Percentiles rank a stretch among this genome's conserved stretches.
Conservation (phyloP, 2,329 filamentous ascomycete species). For the Sclerotinia borealis region DNA sequence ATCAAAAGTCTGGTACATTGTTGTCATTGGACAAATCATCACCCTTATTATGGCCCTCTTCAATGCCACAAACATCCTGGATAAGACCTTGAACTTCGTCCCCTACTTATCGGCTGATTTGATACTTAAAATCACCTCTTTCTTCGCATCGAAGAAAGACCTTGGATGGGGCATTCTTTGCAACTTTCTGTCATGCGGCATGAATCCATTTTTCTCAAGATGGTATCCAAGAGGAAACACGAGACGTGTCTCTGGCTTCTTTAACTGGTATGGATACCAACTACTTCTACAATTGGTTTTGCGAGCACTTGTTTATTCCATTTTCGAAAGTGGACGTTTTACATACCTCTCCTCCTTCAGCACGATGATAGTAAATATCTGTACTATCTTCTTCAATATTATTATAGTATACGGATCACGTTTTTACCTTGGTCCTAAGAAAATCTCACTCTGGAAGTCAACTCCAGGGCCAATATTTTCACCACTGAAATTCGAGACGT, state of each 20-base stretch:
- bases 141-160: slow-evolving; percentile 14
- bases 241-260: slow-evolving; percentile 53
- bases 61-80: neutral
- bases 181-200: slow-evolving; percentile 52
- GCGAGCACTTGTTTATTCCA: slow-evolving; percentile 42
- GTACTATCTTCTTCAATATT: slow-evolving; percentile 44
- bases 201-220: slow-evolving; percentile 60
- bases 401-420: slow-evolving; percentile 12
- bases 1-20: slow-evolving; percentile 23
- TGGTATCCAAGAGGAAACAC: slow-evolving; percentile 40
- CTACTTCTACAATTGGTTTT: slow-evolving; percentile 47
- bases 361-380: slow-evolving; percentile 42
- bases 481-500: slow-evolving; percentile 20
- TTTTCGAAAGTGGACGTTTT: slow-evolving; percentile 22
- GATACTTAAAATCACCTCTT: neutral
- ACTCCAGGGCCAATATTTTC: slow-evolving; percentile 23
- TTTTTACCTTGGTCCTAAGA: slow-evolving; percentile 23
- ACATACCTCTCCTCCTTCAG: slow-evolving; percentile 16
- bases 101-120: neutral
- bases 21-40: slow-evolving; percentile 25
- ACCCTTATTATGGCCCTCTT: slow-evolving; percentile 23
- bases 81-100: neutral
- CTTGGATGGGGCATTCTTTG: slow-evolving; percentile 42
- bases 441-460: slow-evolving; percentile 46
- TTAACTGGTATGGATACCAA: slow-evolving; percentile 62